Evolutionary conservation across 495 filamentous ascomycete genomes (phyloP), one percentile per base, ranked within the genome.

Genomic region (Penicillium crystallinum): DNA sequence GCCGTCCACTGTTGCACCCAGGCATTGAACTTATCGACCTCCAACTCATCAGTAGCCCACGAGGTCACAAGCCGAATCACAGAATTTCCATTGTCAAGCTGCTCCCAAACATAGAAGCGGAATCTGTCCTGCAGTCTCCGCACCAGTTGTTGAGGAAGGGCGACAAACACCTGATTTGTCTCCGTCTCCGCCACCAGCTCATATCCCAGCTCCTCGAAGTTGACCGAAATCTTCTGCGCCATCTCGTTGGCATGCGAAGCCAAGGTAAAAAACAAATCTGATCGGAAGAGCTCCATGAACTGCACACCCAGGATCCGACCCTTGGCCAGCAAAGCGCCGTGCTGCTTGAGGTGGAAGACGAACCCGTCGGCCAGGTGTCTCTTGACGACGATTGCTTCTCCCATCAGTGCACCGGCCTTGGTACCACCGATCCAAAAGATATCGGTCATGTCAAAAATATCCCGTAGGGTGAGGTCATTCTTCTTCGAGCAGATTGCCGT

Each of bases 401-500:
- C 73, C 35, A 76, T 59, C 21, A 76, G 45, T 0, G 71, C 71
- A 14, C 73, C 73, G 36, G 66, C 66, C 52, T 76, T 76, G 19
- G 73, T 76, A 0, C 73, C 73, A 11, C 73, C 73, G 27, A 76
- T 69, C 73, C 73, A 76, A 56, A 76, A 76, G 10, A 76, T 71
- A 52, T 76, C 71, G 0, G 62, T 65, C 10, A 65, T 41, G 8
- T 74, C 67, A 11, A 71, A 65, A 19, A 76, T 59, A 42, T 76
- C 73, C 4, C 59, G 57, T 3, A 68, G 60, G 2, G 65, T 67
- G 47, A 72, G 52, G 37, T 72, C 66, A 12, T 68, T 68, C 27
- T 49, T 55, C 46, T 53, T 59, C 2, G 72, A 64, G 39, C 59
- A 60, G 44, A 76, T 49, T 0, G 73, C 71, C 2, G 69, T 67